These are phyloP conservation scores for Saccharomycopsis vini DNA, from an alignment of 805 yeast genomes.

Conservation along the genomic window DNA sequence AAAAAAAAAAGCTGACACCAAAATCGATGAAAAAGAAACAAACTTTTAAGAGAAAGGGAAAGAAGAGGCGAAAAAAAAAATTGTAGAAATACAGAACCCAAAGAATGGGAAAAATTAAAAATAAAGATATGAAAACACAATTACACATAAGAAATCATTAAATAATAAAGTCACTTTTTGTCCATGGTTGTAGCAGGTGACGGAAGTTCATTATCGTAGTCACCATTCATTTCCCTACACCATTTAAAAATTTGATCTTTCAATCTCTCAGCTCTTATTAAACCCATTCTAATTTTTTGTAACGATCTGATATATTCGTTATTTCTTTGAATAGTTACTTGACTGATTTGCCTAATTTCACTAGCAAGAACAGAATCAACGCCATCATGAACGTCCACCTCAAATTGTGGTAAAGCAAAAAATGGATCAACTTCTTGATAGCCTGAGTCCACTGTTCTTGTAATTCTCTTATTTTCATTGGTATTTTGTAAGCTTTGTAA, in stretches of 20 bases:
- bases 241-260: slow-evolving; percentile 65
- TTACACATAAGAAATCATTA: too few species aligned
- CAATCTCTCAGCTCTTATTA: slow-evolving; percentile 70
- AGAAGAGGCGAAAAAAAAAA: too few species aligned
- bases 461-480: slow-evolving; percentile 24
- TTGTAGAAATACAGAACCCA: too few species aligned
- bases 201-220: slow-evolving; percentile 34
- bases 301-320: slow-evolving; percentile 82
- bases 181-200: slow-evolving; percentile 7
- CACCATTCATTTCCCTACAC: slow-evolving; percentile 79
- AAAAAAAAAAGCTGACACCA: too few species aligned
- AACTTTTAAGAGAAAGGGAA: too few species aligned
- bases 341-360: slow-evolving; percentile 64
- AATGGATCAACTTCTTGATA: slow-evolving; percentile 46
- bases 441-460: slow-evolving; percentile 21
- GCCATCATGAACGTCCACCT: slow-evolving; percentile 41
- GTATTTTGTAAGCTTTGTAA: slow-evolving; percentile 10
- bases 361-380: slow-evolving; percentile 50
- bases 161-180: neutral
- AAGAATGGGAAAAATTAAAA: too few species aligned
- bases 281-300: slow-evolving; percentile 60
- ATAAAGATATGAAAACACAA: too few species aligned
- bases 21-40: too few species aligned
- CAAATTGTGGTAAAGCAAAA: slow-evolving; percentile 50
- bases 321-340: slow-evolving; percentile 69